A percentile compares a stretch with the other conserved stretches of the same genome.
phyloP scores from a whole-genome alignment of 2,329 filamentous ascomycete species.

The Lachnellula occidentalis region DNA sequence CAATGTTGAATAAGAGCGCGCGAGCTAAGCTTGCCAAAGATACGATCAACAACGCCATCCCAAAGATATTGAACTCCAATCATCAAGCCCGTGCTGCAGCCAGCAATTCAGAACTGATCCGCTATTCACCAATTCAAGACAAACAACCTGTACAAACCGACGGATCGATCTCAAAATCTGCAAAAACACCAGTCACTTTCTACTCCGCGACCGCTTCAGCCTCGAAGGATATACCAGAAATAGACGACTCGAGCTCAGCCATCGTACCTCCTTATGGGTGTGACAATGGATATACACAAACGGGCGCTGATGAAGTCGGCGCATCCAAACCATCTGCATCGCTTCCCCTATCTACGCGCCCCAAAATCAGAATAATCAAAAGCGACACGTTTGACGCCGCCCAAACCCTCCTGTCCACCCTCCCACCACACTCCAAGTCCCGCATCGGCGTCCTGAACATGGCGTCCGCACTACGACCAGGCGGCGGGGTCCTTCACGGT shows the following conservation, averaged over 20 bases:
- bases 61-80: slow-evolving; percentile 16
- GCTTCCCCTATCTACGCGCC: neutral
- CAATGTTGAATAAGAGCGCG: slow-evolving; percentile 11
- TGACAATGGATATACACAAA: too few relatives aligned
- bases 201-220: too few relatives aligned
- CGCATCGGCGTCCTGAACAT: slow-evolving; percentile 60
- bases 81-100: slow-evolving; percentile 10
- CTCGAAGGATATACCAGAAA: too few relatives aligned
- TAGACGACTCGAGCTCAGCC: too few relatives aligned
- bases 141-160: neutral
- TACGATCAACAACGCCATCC: slow-evolving; percentile 21
- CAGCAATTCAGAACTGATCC: slow-evolving; percentile 15
- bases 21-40: slow-evolving; percentile 22
- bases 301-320: too few relatives aligned
- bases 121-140: slow-evolving; percentile 4
- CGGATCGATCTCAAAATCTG: neutral
- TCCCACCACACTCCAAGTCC: slow-evolving; percentile 25
- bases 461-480: slow-evolving; percentile 50
- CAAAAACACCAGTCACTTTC: too few relatives aligned
- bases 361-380: slow-evolving; percentile 40
- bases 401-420: slow-evolving; percentile 33
- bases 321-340: neutral
- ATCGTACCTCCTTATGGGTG: too few relatives aligned
- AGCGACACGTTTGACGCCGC: slow-evolving; percentile 55
- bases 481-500: slow-evolving; percentile 60